Base-by-base conservation (phyloP, 75 land plant species). In the Cunninghamia lanceolata region DNA sequence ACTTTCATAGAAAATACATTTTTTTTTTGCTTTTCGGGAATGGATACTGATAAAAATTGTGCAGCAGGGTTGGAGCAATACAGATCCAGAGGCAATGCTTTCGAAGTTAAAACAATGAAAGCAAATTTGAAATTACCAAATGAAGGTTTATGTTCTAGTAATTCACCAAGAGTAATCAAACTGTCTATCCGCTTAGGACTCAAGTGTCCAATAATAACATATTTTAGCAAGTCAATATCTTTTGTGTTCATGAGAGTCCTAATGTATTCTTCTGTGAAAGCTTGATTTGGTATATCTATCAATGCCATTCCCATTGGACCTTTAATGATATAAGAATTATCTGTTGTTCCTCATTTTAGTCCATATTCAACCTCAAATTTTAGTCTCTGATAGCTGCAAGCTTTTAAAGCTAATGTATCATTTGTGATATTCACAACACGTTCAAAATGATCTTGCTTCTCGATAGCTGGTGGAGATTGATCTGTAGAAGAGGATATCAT, bases 31-130 rank as follows among this genome's bases (percentile, higher is more conserved):
- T 84, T 84, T 70, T 82, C 84, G 16, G 92, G 89, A 74, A 91
- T 42, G 28, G 85, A 85, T 25, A 84, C 54, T 53, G 88, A 89
- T 79, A 91, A 81, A 59, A 86, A 91, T 78, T 86, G 87, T 30
- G 92, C 90, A 82, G 90, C 88, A n/a, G 90, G 92, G 85, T 91
- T 91, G 68, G 92, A 91, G 76, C 92, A 91, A 84, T 87, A 89
- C 21, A 91, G 83, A 73, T 91, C 88, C 39, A 89, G 32, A 14
- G 88, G 88, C 3, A 50, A 21, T 79, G 70, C 92, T 83, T 83
- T 47, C 17, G 19, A 47, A 47, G 17, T 32, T 17, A 83, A 83
- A 47, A 19, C 21, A 83, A 47, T 83, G 35, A 47, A 83, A 83
- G 53, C 54, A 83, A 39, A 38, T 47, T 47, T n/a, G n/a, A n/a